Evolutionary conservation across 2,329 filamentous ascomycete genomes (phyloP).

Genomic region (Microdochium trichocladiopsis): DNA sequence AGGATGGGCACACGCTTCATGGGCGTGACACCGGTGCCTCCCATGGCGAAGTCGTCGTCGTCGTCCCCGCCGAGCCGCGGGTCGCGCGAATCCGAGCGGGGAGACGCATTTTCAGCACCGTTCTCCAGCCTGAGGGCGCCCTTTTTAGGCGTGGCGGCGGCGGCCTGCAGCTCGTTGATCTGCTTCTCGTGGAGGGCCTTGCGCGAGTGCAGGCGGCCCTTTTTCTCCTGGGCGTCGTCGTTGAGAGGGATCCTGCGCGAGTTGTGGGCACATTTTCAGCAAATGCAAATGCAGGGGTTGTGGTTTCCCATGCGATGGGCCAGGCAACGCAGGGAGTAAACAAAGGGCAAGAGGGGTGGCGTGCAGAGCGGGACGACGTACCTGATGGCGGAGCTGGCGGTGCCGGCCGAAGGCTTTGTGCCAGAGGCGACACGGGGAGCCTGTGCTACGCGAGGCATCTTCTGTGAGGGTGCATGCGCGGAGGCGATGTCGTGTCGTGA

Average conservation of each 20-base stretch:
- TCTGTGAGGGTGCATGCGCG: conserved; percentile 11
- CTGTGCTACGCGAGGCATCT: conserved; percentile 54
- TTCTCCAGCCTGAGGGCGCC: conserved; percentile 51
- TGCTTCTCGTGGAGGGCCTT: conserved; percentile 85
- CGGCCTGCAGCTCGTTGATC: conserved; percentile 84
- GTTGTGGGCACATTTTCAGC: conserved; percentile 6
- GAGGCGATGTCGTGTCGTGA: conserved; percentile 10
- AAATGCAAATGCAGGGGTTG: conserved; percentile 5
- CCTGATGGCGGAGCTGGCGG: conserved; percentile 46
- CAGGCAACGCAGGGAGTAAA: neutral
- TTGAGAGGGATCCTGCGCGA: conserved; percentile 77
- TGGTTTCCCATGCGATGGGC: neutral
- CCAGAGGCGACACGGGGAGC: conserved; percentile 40
- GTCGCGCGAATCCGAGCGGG: conserved; percentile 49
- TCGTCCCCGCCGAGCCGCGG: conserved; percentile 36
- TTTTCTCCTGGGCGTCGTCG: conserved; percentile 90
- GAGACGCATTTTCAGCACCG: conserved; percentile 45
- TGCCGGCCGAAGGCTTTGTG: conserved; percentile 38
- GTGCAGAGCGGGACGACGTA: conserved; percentile 49
- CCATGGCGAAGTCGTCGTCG: conserved; percentile 57
- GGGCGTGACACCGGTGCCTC: conserved; percentile 75
- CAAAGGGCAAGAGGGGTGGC: conserved; percentile 2
- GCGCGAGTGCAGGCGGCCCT: conserved; percentile 76
- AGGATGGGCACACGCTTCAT: conserved; percentile 95
- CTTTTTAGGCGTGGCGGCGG: conserved; percentile 62